Evolutionary conservation across 805 yeast genomes (phyloP), one percentile per base, ranked within the genome.

Genomic region (Candida wancherniae): DNA sequence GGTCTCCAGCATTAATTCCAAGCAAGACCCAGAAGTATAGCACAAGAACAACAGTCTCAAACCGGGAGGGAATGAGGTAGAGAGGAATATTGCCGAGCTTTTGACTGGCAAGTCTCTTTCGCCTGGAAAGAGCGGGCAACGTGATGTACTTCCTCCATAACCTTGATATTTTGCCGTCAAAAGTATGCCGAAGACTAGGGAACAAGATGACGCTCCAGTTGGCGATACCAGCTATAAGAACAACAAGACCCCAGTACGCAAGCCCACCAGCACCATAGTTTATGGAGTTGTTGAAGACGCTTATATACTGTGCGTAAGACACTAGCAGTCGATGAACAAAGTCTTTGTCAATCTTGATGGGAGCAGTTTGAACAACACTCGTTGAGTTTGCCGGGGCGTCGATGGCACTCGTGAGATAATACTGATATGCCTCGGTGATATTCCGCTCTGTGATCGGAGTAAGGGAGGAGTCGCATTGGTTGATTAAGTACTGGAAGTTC

Each of bases 201-300:
- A 61, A 56, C 18, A 70, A 37, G 22, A 55, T 47, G 13, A 48
- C 44, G 3, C 51, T 21, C 68, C 73, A 64, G 34, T 70, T 67
- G 28, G 51, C 40, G 6, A 69, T 15, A 3, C 66, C 63, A 6
- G 72, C 63, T 18, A 67, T 20, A 1, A 74, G 27, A 33, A 73
- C 44, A 24, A 77, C 53, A 2, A 58, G 32, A 6, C 57, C 67
- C 77, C 79, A 73, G 43, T 68, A 73, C 1, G 71, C 67, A 15
- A 75, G 20, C 9, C 9, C 39, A 3, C 64, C 74, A n/a, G 63
- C 28, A 1, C 58, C 58, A 24, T 47, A 57, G 34, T 44, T 55
- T 10, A 47, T 37, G 3, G 77, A 67, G 19, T 52, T 51, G 30
- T 61, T 61, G 33, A 56, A 58, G 46, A 60, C 59, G 5, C 64